Evolutionary conservation across 1,139 yeast genomes (phyloP).

Genomic region (Zygosaccharomyces sapae): DNA sequence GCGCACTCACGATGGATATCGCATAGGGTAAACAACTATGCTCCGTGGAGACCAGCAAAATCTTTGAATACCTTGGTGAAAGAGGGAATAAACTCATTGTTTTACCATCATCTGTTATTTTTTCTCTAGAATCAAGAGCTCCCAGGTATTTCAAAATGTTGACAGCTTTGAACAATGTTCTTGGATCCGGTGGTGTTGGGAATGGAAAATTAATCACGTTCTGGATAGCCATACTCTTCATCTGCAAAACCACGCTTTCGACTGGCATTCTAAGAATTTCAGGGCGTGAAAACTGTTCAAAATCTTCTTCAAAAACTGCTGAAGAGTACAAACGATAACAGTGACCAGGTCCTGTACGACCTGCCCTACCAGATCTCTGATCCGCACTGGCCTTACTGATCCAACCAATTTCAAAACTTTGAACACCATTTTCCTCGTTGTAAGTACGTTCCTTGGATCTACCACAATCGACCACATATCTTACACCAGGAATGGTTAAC

Average conservation of each 20-base stretch:
- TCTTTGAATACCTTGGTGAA: slow-evolving; percentile 89
- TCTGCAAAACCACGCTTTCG: slow-evolving; percentile 85
- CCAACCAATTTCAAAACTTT: slow-evolving; percentile 90
- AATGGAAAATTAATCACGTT: slow-evolving; percentile 89
- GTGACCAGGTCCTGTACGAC: slow-evolving; percentile 99
- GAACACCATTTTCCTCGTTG: slow-evolving; percentile 84
- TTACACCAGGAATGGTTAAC: slow-evolving; percentile 89
- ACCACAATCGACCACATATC: slow-evolving; percentile 95
- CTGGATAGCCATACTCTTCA: slow-evolving; percentile 97
- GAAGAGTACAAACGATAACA: slow-evolving; percentile 90
- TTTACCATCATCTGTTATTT: slow-evolving; percentile 72
- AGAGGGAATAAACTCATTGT: slow-evolving; percentile 89
- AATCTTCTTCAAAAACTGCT: slow-evolving; percentile 88
- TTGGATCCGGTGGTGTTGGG: slow-evolving; percentile 85
- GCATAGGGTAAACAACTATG: slow-evolving; percentile 79
- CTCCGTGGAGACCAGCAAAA: slow-evolving; percentile 84
- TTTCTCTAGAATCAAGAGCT: slow-evolving; percentile 56
- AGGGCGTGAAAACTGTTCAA: slow-evolving; percentile 76
- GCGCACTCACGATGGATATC: slow-evolving; percentile 84
- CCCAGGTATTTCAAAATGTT: slow-evolving; percentile 67
- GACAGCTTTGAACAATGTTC: slow-evolving; percentile 61
- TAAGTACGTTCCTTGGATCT: slow-evolving; percentile 83
- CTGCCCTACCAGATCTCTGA: slow-evolving; percentile 97
- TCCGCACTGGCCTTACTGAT: slow-evolving; percentile 92
- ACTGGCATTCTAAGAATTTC: slow-evolving; percentile 95